These are phyloP conservation scores for Penicillium canescens DNA, from an alignment of 495 filamentous ascomycete genomes.

Conservation along the genomic window DNA sequence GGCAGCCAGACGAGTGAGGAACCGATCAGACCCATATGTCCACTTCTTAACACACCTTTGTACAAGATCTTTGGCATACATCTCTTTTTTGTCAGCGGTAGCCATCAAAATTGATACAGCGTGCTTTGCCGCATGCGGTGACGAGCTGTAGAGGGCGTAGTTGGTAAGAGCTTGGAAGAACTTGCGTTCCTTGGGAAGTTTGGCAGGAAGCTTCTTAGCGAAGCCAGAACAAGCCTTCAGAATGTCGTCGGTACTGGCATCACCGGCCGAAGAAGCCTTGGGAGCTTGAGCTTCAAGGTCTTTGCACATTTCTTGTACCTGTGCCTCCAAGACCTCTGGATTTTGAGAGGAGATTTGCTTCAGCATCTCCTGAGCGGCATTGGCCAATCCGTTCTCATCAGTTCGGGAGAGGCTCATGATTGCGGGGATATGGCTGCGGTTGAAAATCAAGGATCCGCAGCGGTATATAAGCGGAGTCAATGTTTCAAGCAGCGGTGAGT, in stretches of 20 bases:
- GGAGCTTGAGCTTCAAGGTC: conserved; percentile 80
- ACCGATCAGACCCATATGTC: conserved; percentile 71
- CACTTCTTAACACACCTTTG: conserved; percentile 73
- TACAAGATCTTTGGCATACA: conserved; percentile 82
- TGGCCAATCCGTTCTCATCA: conserved; percentile 73
- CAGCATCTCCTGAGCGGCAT: conserved; percentile 83
- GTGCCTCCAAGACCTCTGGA: conserved; percentile 85
- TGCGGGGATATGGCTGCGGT: conserved; percentile 86
- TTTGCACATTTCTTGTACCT: conserved; percentile 89
- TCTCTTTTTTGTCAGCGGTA: conserved; percentile 76
- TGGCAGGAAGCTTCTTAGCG: conserved; percentile 77
- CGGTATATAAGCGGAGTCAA: conserved; percentile 83
- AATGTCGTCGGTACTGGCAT: conserved; percentile 74
- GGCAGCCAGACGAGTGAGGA: conserved; percentile 81
- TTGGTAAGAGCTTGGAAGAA: conserved; percentile 77
- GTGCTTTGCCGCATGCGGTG: conserved; percentile 85
- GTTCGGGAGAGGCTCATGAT: conserved; percentile 84
- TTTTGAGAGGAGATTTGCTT: conserved; percentile 89
- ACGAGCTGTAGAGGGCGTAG: conserved; percentile 79
- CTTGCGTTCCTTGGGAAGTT: conserved; percentile 82
- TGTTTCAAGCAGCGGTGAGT: conserved; percentile 67
- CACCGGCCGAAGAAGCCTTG: conserved; percentile 60
- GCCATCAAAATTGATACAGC: conserved; percentile 88
- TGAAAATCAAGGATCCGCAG: conserved; percentile 81
- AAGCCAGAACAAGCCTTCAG: conserved; percentile 92